These are phyloP conservation scores for Cryptococcus sp. DNA, from an alignment of 1,284 basidiomycete genomes.

Conservation along the genomic window DNA sequence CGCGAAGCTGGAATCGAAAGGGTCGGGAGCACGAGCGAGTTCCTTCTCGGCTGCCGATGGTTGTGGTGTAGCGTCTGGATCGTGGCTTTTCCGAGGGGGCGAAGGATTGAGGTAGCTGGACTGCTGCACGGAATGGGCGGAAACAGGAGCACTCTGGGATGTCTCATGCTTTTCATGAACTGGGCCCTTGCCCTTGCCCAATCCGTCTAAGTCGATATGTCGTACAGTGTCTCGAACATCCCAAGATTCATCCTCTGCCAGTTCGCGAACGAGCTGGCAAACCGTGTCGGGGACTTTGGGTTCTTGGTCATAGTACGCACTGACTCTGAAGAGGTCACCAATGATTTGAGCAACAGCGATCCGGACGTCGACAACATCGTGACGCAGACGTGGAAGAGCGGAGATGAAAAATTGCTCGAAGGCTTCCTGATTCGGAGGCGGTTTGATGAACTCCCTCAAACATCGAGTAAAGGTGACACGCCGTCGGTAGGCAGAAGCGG, in stretches of 20 bases:
- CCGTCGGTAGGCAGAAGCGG: slow-evolving; percentile 59
- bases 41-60: too few species aligned
- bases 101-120: too few species aligned
- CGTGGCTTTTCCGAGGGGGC: too few species aligned
- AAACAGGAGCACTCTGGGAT: too few species aligned
- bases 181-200: slow-evolving; percentile 15
- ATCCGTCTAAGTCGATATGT: slow-evolving; percentile 23
- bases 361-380: slow-evolving; percentile 79
- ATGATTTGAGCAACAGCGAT: slow-evolving; percentile 65
- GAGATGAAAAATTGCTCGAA: slow-evolving; percentile 61
- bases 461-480: slow-evolving; percentile 77
- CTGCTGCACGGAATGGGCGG: too few species aligned
- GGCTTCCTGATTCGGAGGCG: slow-evolving; percentile 46
- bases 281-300: slow-evolving; percentile 23
- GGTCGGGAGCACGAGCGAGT: too few species aligned
- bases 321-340: slow-evolving; percentile 37
- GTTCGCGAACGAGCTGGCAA: slow-evolving; percentile 17
- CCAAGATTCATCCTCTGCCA: slow-evolving; percentile 32
- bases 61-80: too few species aligned
- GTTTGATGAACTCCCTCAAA: slow-evolving; percentile 60
- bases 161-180: too few species aligned
- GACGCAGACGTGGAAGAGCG: slow-evolving; percentile 57
- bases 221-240: slow-evolving; percentile 38
- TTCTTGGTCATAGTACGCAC: slow-evolving; percentile 32
- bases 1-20: too few species aligned